Conservation (phyloP, 177 flowering plant species). For the Vitis hybrid region DNA sequence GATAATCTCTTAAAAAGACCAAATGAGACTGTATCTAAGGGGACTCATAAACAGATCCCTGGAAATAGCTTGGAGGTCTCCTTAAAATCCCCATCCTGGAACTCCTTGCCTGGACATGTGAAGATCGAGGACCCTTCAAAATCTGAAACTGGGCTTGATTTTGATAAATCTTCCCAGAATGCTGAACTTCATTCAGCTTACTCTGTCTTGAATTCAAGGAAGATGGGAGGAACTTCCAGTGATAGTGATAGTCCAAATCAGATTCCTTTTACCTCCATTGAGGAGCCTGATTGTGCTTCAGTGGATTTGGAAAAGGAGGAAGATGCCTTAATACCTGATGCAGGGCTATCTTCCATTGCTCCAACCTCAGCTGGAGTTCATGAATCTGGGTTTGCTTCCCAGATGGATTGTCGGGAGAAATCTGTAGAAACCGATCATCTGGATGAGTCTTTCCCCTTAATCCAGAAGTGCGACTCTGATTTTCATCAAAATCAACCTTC, state of each 20-base stretch:
- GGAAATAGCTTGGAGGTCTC: constrained; percentile 5
- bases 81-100: constrained; percentile 1
- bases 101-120: too few relatives aligned
- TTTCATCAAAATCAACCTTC: constrained; percentile 16
- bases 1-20: not conserved
- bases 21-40: constrained; percentile 5
- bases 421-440: constrained; percentile 2
- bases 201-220: not conserved
- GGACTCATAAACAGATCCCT: constrained; percentile 3
- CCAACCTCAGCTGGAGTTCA: constrained; percentile 9
- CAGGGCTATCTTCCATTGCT: constrained; percentile 11
- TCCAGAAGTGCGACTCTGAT: constrained; percentile 2
- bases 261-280: constrained; percentile 1
- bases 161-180: constrained; percentile 18
- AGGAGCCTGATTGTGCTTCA: constrained; percentile 15
- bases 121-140: constrained; percentile 1
- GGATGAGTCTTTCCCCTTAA: constrained; percentile 3
- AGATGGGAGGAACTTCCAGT: constrained; percentile 15
- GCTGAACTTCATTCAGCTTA: not conserved
- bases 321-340: constrained; percentile 17
- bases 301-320: constrained; percentile 18
- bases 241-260: constrained; percentile 19
- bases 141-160: constrained; percentile 13
- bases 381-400: constrained; percentile 13
- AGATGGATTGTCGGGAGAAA: not conserved